phyloP scores from a whole-genome alignment of 2,329 filamentous ascomycete genomes.

The Aspergillus uvarum region DNA sequence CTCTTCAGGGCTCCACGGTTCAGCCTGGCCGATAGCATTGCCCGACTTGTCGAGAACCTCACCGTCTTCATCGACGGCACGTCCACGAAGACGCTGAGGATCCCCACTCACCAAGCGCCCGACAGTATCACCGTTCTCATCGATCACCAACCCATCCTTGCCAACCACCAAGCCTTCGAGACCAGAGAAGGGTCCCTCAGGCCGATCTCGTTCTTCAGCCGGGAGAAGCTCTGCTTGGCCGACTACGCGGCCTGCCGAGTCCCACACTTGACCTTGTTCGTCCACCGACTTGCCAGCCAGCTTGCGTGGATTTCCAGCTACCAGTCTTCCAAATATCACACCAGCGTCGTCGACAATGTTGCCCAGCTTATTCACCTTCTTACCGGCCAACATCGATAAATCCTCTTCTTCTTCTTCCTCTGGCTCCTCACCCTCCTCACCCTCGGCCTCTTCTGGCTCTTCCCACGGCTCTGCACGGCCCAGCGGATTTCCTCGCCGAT shows the following conservation, averaged over 20 bases:
- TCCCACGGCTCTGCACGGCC: slow-evolving; percentile 55
- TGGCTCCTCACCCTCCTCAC: slow-evolving; percentile 40
- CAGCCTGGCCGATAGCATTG: slow-evolving; percentile 65
- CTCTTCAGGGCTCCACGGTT: slow-evolving; percentile 64
- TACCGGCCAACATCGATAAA: slow-evolving; percentile 58
- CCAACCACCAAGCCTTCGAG: slow-evolving; percentile 57
- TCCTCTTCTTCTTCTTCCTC: slow-evolving; percentile 50
- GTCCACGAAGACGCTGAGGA: slow-evolving; percentile 62
- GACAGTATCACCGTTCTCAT: slow-evolving; percentile 38
- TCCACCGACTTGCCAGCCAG: slow-evolving; percentile 63
- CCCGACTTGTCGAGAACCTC: slow-evolving; percentile 67
- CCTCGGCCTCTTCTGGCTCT: slow-evolving; percentile 46
- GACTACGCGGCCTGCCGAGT: slow-evolving; percentile 61
- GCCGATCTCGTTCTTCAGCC: slow-evolving; percentile 46
- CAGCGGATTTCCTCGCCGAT: slow-evolving; percentile 62
- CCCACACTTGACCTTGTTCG: slow-evolving; percentile 63
- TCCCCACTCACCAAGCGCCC: slow-evolving; percentile 66
- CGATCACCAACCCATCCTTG: slow-evolving; percentile 58
- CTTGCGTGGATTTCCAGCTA: slow-evolving; percentile 54
- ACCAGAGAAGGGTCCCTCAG: slow-evolving; percentile 60
- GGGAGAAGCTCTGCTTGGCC: slow-evolving; percentile 58
- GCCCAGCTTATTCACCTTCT: slow-evolving; percentile 63
- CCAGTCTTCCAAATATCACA: slow-evolving; percentile 56
- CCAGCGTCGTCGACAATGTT: slow-evolving; percentile 61
- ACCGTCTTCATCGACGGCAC: slow-evolving; percentile 66